Base-by-base conservation (phyloP, 805 yeast species). In the Cyberlindnera galapagoensis region DNA sequence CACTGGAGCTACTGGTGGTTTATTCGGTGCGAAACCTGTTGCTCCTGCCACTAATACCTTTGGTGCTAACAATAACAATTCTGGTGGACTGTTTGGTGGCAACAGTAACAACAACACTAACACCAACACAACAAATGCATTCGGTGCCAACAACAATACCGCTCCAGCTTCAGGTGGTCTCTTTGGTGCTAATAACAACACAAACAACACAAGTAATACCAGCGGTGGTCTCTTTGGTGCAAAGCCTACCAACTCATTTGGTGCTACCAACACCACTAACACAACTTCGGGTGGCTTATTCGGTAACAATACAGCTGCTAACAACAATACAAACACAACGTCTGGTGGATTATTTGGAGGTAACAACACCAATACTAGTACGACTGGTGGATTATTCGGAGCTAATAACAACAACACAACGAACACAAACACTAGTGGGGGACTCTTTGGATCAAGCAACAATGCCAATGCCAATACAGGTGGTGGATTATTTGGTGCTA, bases 301-400 rank as follows among this genome's bases (percentile, higher is more conserved):
- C 49, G 76, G 76, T 25, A 6, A 18, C 18, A 25, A 25, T 3
- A 13, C 18, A 10, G 33, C 35, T 16, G 38, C 31, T 11, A 14
- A 26, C 4, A 21, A 14, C 16, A 21, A 21, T 6, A 4, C 33
- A 10, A 10, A 23, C 10, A 19, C 36, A 18, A 7, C 24, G 6
- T 9, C 31, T 21, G 31, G 31, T 22, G 70, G 71, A 4, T 47
- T 69, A 33, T 72, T 73, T 49, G 76, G 76, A 13, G 53, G 46
- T 28, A 44, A 43, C 35, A 40, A 36, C 34, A 25, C 22, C 26
- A 26, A 21, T n/a, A 23, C 38, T 43, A 13, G 25, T 7, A 10
- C 26, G 10, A 8, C 29, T 19, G 50, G 54, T 13, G 54, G 60
- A 0, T 36, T 56, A 11, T 57, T 57, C 44, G 60, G 60, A 10